Evolutionary conservation across 495 filamentous ascomycete species (phyloP), one percentile per base, ranked within the genome.

Genomic region (Penicillium paradoxum): DNA sequence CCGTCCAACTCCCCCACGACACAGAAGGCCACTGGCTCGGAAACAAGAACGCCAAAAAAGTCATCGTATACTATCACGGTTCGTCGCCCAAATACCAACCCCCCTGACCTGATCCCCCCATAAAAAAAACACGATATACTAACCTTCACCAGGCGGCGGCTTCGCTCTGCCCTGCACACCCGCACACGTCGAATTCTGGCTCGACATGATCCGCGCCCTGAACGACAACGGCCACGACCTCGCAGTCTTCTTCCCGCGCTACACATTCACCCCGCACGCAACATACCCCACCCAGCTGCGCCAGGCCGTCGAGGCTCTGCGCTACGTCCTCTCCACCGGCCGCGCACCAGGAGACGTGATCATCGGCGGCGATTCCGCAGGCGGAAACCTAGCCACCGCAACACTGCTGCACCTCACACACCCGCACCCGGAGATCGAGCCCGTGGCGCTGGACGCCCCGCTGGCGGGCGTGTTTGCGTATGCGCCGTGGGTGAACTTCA

Each of bases 361-460:
- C 39, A 44, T 88, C 0, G 79, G 67, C 22, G 84, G 84, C 10
- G 84, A 88, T 63, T 85, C 82, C 2, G 84, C 84, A 0, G 83
- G 84, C 49, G 84, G 70, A 1, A 85, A 87, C 55, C 67, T 88
- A 5, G 68, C 73, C 19, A 54, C 82, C 13, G 67, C 74, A 5
- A 57, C 84, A 0, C 69, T 87, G 9, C 70, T 78, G 6, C 84
- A 88, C 53, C 65, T 86, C 3, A 66, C 79, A 0, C 83, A 87
- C 54, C 82, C 83, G 2, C 81, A 85, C 54, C 74, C 79, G 0
- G 67, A 70, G 7, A 73, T 77, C 48, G 68, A 74, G 10, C 57
- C 64, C 0, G 34, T 76, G 24, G 27, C 45, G 1, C 49, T 77
- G 0, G 46, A 56, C 0, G 49, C 59, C 5, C 73, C 76, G 0